These are phyloP conservation scores for Rutstroemia sp. DNA, from an alignment of 2,329 filamentous ascomycete genomes.

Conservation along the genomic window DNA sequence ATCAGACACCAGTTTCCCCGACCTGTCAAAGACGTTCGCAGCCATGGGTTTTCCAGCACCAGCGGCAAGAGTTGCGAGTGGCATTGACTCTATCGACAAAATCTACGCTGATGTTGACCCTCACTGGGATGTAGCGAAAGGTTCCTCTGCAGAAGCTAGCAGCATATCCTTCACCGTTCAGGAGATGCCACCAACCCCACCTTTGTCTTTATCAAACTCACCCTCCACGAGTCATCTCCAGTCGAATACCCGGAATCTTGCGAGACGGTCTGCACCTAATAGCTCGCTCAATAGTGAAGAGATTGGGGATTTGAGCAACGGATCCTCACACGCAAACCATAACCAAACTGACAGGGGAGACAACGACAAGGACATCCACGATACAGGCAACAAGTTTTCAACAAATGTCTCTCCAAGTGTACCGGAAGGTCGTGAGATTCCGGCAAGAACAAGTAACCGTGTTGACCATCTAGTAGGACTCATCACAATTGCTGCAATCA, in stretches of 20 bases:
- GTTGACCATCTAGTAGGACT: conserved; percentile 41
- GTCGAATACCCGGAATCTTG: neutral
- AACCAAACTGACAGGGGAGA: too few relatives aligned
- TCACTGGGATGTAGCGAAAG: neutral
- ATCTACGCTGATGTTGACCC: neutral
- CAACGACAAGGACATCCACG: too few relatives aligned
- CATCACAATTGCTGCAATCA: conserved; percentile 36
- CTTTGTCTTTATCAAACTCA: neutral
- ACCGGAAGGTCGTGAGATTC: neutral
- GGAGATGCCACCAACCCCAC: neutral
- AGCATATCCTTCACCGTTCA: neutral
- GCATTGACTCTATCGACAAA: conserved; percentile 1
- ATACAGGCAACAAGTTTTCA: neutral
- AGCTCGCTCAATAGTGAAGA: neutral
- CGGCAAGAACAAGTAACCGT: conserved; percentile 13
- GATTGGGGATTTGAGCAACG: too few relatives aligned
- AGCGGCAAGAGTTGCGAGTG: neutral
- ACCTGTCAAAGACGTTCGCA: neutral
- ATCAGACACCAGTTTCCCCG: neutral
- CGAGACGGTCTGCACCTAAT: neutral
- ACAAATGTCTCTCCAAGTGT: neutral
- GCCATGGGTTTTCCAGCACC: neutral
- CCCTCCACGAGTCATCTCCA: neutral
- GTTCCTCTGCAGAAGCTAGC: neutral
- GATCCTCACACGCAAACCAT: too few relatives aligned